Base-by-base conservation (phyloP, 2,329 filamentous ascomycete genomes). In the Trichoderma citrinoviride region DNA sequence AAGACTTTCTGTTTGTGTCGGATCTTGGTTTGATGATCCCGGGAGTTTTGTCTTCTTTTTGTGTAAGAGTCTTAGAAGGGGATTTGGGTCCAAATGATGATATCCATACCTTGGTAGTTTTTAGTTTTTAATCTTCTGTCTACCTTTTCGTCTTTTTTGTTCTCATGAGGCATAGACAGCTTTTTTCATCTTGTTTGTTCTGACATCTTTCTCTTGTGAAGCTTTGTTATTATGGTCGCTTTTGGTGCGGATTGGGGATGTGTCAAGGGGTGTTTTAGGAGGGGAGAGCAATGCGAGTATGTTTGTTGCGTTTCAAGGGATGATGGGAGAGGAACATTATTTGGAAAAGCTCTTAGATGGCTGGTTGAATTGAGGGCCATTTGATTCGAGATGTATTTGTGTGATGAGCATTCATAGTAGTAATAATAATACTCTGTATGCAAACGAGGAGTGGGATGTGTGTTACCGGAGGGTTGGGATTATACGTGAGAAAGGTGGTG, bases 81-180 rank as follows among this genome's bases (percentile, higher is more conserved):
- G 33, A 37, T 37, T 37, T 37, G 33, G 33, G 33, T 37, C 17
- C 17, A 40, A 27, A 60, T 60, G 44, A 60, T 60, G 56, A 60
- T 60, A 60, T 60, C 56, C 46, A 47, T 60, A 60, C 49, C 56
- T n/a, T n/a, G n/a, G n/a, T 37, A 47, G 27, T 60, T 60, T 60
- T 41, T 40, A 50, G 56, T 60, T 49, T 19, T 41, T 19, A 40
- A 37, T 54, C 23, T 40, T 47, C 27, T 40, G n/a, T 29, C 29
- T 41, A 19, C 33, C 21, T 33, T 19, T 55, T 25, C 15, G 53
- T 37, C 53, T 41, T 23, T 49, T 23, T 3, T n/a, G n/a, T 40
- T 41, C 12, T 49, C 27, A 40, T 47, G 41, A 57, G 19, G 40
- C 21, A 60, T 60, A 49, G 44, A 52, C n/a, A 7, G n/a, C 21